Evolutionary conservation across 208 protist genomes (phyloP), one percentile per base, ranked within the genome.

Genomic region (Leptomonas seymouri): DNA sequence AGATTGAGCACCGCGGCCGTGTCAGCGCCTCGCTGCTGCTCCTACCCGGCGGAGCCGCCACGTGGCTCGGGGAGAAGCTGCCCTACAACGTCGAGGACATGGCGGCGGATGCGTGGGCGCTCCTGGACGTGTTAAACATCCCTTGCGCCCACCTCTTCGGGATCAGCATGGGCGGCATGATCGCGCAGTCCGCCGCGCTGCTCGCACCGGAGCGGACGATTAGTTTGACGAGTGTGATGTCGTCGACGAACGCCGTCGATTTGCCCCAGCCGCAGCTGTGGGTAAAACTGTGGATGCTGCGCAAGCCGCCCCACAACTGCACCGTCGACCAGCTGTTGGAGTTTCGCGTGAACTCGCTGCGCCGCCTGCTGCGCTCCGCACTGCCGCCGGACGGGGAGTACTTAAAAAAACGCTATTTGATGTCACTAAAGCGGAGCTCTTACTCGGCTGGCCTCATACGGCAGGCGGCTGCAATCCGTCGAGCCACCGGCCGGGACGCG

Each of bases 111-210:
- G 86, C 67, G 14, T 78, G 90, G 34, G 81, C 76, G 15, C 63
- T 94, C 44, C 64, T 94, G n/a, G 74, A 88, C 53, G 60, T 57
- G 30, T 78, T 94, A 21, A 16, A 74, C n/a, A 63, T 92, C n/a
- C 55, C 74, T 0, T 70, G 54, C n/a, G 86, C 85, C 2, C 89
- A 94, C 56, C 67, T 94, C 14, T 82, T 94, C 21, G 89, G 89
- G n/a, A 84, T 94, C 34, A 89, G 82, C 56, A 94, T 94, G 89
- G 89, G 89, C 21, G 89, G 89, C 41, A 87, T 90, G 78, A 92
- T 94, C 46, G 81, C 84, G 3, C 89, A 94, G 73, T 56, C n/a
- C 7, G 73, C 87, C 16, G 75, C 77, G 15, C 68, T 94, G 14
- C 61, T 85, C 36, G 86, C 84, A 8, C 86, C 86, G 21, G 67